phyloP scores from a whole-genome alignment of 768 basidiomycete genomes.

The Chalciporus chontae region DNA sequence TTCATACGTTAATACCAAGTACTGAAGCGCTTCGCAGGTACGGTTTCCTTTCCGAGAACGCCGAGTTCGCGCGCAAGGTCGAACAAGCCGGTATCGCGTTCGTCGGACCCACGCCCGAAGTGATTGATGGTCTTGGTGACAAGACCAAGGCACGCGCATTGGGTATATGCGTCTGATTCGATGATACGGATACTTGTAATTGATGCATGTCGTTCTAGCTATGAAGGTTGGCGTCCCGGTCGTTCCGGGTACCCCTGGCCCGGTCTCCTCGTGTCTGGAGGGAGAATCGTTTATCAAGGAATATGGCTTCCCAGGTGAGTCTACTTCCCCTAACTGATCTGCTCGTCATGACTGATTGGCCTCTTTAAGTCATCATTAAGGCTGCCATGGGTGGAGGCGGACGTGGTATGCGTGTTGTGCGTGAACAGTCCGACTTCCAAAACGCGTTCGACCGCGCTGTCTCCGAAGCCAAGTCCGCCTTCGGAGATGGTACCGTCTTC shows the following conservation, averaged over 20 bases:
- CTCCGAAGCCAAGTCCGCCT: constrained; percentile 92
- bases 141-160: constrained; percentile 96
- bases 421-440: constrained; percentile 90
- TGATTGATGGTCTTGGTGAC: constrained; percentile 96
- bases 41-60: constrained; percentile 97
- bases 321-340: neutral
- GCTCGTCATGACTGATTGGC: constrained; percentile 4
- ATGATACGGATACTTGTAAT: neutral
- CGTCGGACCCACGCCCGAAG: constrained; percentile 92
- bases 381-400: constrained; percentile 99
- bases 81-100: constrained; percentile 97
- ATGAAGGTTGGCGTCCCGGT: constrained; percentile 91
- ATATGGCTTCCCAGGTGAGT: constrained; percentile 86
- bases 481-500: constrained; percentile 98
- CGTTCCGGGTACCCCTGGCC: constrained; percentile 97
- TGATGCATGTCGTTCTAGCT: constrained; percentile 42
- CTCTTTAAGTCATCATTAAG: constrained; percentile 87
- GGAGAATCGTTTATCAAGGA: constrained; percentile 90
- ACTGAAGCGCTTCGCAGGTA: constrained; percentile 51
- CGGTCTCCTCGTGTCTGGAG: constrained; percentile 75
- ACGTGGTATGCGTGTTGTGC: constrained; percentile 98
- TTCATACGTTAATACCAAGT: constrained; percentile 1
- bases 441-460: constrained; percentile 88
- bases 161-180: constrained; percentile 41
- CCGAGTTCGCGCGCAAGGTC: constrained; percentile 94